Percentiles rank a stretch among this genome's conserved stretches.
Evolutionary conservation across 345 rosid genomes (phyloP).

Genomic region (Citropsis articulata): DNA sequence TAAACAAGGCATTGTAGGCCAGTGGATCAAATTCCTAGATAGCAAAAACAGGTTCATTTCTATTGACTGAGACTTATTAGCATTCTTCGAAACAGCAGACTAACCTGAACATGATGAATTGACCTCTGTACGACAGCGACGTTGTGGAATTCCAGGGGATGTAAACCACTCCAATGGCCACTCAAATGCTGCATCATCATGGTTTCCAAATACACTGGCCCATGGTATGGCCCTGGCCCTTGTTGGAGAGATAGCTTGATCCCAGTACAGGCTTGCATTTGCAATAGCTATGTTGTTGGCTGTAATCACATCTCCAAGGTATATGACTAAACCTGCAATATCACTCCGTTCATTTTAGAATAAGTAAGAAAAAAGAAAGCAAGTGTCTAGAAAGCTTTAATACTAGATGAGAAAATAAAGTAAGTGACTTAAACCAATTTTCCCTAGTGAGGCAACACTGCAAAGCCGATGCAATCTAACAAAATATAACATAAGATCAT

Average conservation of each 20-base stretch:
- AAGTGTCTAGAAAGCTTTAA: no score
- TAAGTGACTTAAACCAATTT: no score
- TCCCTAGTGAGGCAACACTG: no score
- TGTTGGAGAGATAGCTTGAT: constrained; percentile 72
- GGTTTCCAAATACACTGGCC: constrained; percentile 82
- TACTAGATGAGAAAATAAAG: no score
- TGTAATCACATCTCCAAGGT: constrained; percentile 86
- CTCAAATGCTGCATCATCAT: constrained; percentile 71
- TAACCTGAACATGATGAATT: constrained; percentile 42
- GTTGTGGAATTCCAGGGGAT: constrained; percentile 59
- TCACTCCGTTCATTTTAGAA: constrained; percentile 1
- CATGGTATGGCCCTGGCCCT: constrained; percentile 66
- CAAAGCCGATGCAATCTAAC: no score
- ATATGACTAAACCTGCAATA: constrained; percentile 68
- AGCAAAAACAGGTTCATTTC: not conserved
- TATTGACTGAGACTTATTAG: not conserved
- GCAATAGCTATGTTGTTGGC: constrained; percentile 70
- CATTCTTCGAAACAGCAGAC: not conserved
- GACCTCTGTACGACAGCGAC: constrained; percentile 38
- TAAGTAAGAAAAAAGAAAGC: not conserved
- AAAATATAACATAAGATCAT: no score
- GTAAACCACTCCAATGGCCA: constrained; percentile 93
- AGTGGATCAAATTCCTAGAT: not conserved
- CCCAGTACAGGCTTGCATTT: constrained; percentile 84
- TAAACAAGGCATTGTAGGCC: not conserved